These are phyloP conservation scores for Juncus effusus DNA, from an alignment of 176 grass and related monocot species.

Conservation along the genomic window DNA sequence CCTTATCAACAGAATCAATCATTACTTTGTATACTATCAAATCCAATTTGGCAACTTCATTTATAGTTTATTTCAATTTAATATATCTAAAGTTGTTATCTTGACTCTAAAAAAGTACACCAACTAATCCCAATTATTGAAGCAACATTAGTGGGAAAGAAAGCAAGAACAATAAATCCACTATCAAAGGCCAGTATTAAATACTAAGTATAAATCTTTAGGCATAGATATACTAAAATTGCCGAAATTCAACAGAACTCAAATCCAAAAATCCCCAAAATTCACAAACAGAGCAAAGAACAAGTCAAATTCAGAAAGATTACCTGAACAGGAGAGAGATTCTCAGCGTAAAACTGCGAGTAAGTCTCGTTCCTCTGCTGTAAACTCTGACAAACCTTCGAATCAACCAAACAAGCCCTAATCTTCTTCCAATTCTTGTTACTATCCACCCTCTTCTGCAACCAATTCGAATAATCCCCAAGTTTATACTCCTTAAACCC, in stretches of 20 bases:
- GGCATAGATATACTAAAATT: not conserved
- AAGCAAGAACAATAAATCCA: too few species aligned
- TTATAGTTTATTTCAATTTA: too few species aligned
- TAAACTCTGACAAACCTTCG: constrained; percentile 36
- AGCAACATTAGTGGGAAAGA: too few species aligned
- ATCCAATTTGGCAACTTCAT: too few species aligned
- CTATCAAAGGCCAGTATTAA: too few species aligned
- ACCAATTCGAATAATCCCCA: constrained; percentile 48
- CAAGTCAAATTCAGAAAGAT: not conserved
- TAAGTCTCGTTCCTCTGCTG: not conserved
- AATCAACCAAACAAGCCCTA: constrained; percentile 34
- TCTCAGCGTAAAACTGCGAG: constrained; percentile 6
- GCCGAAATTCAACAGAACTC: too few species aligned
- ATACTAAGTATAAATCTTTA: not conserved
- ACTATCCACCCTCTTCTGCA: constrained; percentile 33
- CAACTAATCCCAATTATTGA: too few species aligned
- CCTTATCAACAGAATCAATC: too few species aligned
- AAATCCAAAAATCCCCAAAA: not conserved
- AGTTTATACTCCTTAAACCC: constrained; percentile 47
- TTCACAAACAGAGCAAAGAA: not conserved
- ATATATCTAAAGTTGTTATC: too few species aligned
- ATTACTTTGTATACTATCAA: too few species aligned
- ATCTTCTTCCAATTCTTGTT: constrained; percentile 38
- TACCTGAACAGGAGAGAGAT: constrained; percentile 42
- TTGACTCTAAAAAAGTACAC: too few species aligned